These are phyloP conservation scores for Brasilioporus rufonigricans DNA, from an alignment of 768 basidiomycete genomes.

Conservation along the genomic window DNA sequence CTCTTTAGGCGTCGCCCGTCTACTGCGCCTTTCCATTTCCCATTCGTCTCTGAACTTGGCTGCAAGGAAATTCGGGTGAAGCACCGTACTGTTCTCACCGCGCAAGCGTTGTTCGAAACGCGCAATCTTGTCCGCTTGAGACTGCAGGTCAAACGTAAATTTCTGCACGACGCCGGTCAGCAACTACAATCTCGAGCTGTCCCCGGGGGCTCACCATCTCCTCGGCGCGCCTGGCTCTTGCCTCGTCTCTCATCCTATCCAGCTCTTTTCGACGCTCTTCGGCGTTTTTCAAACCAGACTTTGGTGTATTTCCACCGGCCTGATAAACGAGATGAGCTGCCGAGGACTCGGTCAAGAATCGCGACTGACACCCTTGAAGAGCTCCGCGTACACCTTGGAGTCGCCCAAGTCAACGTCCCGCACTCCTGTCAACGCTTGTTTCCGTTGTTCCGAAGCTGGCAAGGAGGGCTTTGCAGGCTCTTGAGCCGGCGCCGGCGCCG, in stretches of 20 bases:
- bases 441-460: conserved; percentile 30
- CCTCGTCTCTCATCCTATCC: conserved; percentile 68
- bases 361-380: conserved; percentile 55
- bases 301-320: conserved; percentile 44
- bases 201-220: conserved; percentile 48
- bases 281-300: conserved; percentile 49
- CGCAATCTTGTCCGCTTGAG: conserved; percentile 57
- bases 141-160: conserved; percentile 54
- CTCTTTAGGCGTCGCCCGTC: conserved; percentile 25
- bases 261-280: conserved; percentile 69
- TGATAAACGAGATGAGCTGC: conserved; percentile 14
- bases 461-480: conserved; percentile 28
- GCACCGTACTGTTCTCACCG: conserved; percentile 47
- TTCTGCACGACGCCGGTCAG: conserved; percentile 36
- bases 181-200: neutral
- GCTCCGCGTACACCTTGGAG: conserved; percentile 55
- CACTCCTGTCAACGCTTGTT: conserved; percentile 44
- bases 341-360: neutral
- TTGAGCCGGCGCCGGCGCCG: conserved; percentile 12
- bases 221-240: conserved; percentile 50
- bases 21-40: conserved; percentile 39
- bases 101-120: conserved; percentile 60
- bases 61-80: conserved; percentile 61
- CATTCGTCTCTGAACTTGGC: conserved; percentile 56
- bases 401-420: conserved; percentile 66